phyloP scores from a whole-genome alignment of 192 early-diverging fungal genomes.

The Linnemannia elongata region DNA sequence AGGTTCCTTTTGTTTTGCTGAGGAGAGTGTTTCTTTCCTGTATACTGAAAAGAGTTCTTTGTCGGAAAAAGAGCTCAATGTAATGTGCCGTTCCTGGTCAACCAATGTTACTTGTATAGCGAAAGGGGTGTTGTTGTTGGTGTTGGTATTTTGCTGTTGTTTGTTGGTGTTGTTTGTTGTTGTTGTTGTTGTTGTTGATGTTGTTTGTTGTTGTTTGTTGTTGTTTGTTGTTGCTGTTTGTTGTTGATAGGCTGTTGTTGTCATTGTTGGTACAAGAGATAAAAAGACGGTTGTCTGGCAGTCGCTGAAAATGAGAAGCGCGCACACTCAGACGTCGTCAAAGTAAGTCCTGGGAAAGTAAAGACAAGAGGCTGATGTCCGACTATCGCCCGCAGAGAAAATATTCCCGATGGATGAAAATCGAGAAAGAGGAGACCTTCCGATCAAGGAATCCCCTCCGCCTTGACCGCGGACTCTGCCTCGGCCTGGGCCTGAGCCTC shows the following conservation, averaged over 20 bases:
- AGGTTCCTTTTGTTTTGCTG: not conserved
- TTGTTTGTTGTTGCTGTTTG: not conserved
- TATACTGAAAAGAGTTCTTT: not conserved
- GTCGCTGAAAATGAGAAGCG: slow-evolving; percentile 27
- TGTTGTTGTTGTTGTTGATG: not conserved
- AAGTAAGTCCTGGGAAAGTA: not conserved
- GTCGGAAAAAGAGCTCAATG: not conserved
- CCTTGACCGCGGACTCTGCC: not conserved
- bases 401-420: not conserved
- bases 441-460: not conserved
- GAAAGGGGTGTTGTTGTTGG: not conserved
- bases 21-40: not conserved
- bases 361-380: not conserved
- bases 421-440: not conserved
- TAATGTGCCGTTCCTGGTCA: slow-evolving; percentile 28
- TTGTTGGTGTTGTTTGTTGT: not conserved
- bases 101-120: slow-evolving; percentile 12
- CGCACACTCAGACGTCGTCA: slow-evolving; percentile 18
- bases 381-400: not conserved
- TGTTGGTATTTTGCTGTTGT: slow-evolving; percentile 10
- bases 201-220: not conserved
- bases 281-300: not conserved
- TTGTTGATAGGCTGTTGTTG: not conserved
- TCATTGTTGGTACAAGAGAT: not conserved
- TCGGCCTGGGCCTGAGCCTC: not conserved